Conservation (phyloP, 208 protist genomes). For the Acanthamoeba comandoni region DNA sequence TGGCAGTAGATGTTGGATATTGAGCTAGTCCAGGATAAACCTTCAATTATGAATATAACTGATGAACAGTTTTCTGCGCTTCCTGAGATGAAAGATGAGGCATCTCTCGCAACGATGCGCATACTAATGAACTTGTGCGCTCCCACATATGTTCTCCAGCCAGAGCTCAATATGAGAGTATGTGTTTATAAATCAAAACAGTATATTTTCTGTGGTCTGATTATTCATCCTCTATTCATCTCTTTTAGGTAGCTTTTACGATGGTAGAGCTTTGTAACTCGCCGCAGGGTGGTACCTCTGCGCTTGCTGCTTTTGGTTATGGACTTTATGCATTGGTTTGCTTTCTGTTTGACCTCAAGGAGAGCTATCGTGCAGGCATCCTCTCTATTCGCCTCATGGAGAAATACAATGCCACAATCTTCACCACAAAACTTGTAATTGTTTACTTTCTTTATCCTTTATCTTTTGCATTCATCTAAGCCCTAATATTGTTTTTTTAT, state of each 20-base stretch:
- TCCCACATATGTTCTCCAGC: constrained; percentile 45
- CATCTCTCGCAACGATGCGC: constrained; percentile 60
- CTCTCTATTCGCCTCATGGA: constrained; percentile 54
- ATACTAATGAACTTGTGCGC: constrained; percentile 67
- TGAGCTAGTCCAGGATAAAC: constrained; percentile 15
- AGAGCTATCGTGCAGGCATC: constrained; percentile 47
- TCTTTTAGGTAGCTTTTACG: constrained; percentile 39
- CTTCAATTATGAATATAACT: constrained; percentile 9
- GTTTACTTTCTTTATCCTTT: too few species aligned
- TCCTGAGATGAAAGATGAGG: constrained; percentile 65
- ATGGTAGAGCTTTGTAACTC: constrained; percentile 40
- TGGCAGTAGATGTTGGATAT: constrained; percentile 28
- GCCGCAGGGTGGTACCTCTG: constrained; percentile 45
- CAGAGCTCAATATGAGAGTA: background rate
- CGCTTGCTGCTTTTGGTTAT: constrained; percentile 38
- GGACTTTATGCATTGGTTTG: constrained; percentile 32
- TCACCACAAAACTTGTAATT: constrained; percentile 20
- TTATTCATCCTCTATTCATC: too few species aligned
- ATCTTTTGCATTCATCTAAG: too few species aligned
- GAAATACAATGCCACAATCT: background rate
- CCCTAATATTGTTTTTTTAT: too few species aligned
- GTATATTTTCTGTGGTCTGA: background rate
- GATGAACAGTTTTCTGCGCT: constrained; percentile 52
- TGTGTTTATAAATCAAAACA: background rate
- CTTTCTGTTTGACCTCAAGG: constrained; percentile 69